phyloP scores from a whole-genome alignment of 2,329 filamentous ascomycete species.

The Trichoderma guizhouense region DNA sequence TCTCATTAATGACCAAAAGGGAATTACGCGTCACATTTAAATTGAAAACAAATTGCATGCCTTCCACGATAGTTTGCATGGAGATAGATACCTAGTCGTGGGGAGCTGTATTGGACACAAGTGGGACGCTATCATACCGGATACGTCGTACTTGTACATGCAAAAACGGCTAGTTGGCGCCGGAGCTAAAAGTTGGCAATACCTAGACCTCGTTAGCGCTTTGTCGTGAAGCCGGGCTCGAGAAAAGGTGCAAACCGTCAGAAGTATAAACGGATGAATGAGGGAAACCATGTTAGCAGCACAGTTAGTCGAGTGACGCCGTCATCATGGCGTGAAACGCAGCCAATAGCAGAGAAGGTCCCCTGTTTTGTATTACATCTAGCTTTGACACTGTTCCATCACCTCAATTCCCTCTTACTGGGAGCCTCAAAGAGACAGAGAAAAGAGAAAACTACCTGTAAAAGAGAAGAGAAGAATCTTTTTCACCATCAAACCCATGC shows the following conservation, averaged over 20 bases:
- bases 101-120: not conserved
- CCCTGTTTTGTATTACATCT: not conserved
- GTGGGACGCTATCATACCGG: not conserved
- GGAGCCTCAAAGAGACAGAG: too few relatives aligned
- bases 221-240: not conserved
- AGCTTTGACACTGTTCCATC: not conserved
- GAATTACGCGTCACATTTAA: not conserved
- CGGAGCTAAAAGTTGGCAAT: not conserved
- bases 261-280: not conserved
- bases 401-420: too few relatives aligned
- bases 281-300: not conserved
- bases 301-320: not conserved
- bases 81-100: not conserved
- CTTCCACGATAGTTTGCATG: not conserved
- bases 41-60: not conserved
- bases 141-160: not conserved
- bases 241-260: not conserved
- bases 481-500: not conserved
- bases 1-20: not conserved
- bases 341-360: not conserved
- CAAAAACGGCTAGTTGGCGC: slow-evolving; percentile 2
- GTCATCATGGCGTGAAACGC: not conserved
- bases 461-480: not conserved
- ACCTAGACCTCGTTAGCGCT: not conserved
- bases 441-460: too few relatives aligned